phyloP scores from a whole-genome alignment of 768 basidiomycete genomes.

The Kwoniella bestiolae region DNA sequence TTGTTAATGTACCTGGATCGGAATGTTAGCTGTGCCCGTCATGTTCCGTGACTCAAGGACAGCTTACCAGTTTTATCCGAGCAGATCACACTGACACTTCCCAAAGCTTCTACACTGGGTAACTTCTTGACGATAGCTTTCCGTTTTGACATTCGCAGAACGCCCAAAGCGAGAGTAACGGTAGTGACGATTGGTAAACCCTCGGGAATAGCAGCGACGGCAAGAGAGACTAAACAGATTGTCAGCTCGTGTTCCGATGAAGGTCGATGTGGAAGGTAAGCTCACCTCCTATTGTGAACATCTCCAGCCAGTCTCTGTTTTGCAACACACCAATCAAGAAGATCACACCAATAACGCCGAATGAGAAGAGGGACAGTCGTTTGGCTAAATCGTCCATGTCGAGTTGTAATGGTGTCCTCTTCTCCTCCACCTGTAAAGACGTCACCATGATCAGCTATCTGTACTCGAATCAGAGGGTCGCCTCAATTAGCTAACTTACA shows the following conservation, averaged over 20 bases:
- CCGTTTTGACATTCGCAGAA: slow-evolving; percentile 88
- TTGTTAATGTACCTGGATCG: slow-evolving; percentile 77
- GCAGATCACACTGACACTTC: slow-evolving; percentile 95
- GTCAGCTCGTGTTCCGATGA: slow-evolving; percentile 4
- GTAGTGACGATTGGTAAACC: slow-evolving; percentile 96
- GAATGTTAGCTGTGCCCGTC: neutral
- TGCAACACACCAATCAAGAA: slow-evolving; percentile 87
- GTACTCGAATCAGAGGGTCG: neutral
- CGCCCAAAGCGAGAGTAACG: slow-evolving; percentile 92
- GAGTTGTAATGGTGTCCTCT: slow-evolving; percentile 86
- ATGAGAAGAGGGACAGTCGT: slow-evolving; percentile 84
- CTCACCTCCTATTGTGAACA: slow-evolving; percentile 98
- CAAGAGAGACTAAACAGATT: slow-evolving; percentile 76
- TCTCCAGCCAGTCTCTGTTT: slow-evolving; percentile 85
- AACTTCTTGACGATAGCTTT: slow-evolving; percentile 97
- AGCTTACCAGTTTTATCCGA: slow-evolving; percentile 88
- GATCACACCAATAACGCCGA: slow-evolving; percentile 92
- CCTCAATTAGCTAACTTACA: slow-evolving; percentile 63
- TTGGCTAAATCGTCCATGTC: slow-evolving; percentile 97
- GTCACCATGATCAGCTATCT: neutral
- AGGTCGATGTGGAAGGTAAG: neutral
- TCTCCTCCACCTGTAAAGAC: slow-evolving; percentile 69
- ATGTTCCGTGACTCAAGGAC: too few species aligned
- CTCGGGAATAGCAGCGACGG: slow-evolving; percentile 98
- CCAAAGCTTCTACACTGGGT: slow-evolving; percentile 90